Conservation (phyloP, 1,139 yeast species). For the Waltiozyma solani region DNA sequence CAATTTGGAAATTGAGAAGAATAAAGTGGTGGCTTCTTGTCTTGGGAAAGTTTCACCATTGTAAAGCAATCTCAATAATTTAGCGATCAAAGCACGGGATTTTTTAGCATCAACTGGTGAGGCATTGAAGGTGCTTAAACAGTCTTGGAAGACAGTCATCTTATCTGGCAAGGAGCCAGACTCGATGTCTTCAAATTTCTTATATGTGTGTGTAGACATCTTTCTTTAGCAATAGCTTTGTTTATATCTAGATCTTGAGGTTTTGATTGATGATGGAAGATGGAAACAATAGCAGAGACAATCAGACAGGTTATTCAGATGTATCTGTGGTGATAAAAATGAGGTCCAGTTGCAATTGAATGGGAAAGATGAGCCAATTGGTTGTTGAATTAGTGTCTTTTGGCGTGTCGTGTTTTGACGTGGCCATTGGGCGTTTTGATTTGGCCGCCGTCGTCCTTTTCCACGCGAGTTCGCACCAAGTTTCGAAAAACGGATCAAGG, state of each 20-base stretch:
- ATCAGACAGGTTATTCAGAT: neutral
- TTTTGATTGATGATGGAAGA: neutral
- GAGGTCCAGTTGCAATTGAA: no score
- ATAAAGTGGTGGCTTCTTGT: conserved; percentile 84
- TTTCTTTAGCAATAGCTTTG: conserved; percentile 1
- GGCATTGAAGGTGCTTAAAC: conserved; percentile 87
- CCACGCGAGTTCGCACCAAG: neutral
- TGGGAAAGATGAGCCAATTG: no score
- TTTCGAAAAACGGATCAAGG: conserved; percentile 1
- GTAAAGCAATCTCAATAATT: conserved; percentile 61
- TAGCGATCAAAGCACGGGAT: conserved; percentile 71
- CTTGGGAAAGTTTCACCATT: conserved; percentile 83
- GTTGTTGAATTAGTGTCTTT: no score
- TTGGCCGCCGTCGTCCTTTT: no score
- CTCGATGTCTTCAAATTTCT: conserved; percentile 72
- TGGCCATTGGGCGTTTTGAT: no score
- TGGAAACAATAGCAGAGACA: neutral
- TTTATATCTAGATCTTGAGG: neutral
- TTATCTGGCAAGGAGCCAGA: conserved; percentile 70
- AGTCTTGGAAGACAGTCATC: conserved; percentile 96
- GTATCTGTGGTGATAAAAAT: neutral
- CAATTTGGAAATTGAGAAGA: conserved; percentile 87
- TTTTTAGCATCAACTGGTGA: conserved; percentile 83
- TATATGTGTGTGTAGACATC: conserved; percentile 78
- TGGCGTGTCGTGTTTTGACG: no score